phyloP scores from a whole-genome alignment of 2,329 filamentous ascomycete genomes.

The Penicillium brasilianum region DNA sequence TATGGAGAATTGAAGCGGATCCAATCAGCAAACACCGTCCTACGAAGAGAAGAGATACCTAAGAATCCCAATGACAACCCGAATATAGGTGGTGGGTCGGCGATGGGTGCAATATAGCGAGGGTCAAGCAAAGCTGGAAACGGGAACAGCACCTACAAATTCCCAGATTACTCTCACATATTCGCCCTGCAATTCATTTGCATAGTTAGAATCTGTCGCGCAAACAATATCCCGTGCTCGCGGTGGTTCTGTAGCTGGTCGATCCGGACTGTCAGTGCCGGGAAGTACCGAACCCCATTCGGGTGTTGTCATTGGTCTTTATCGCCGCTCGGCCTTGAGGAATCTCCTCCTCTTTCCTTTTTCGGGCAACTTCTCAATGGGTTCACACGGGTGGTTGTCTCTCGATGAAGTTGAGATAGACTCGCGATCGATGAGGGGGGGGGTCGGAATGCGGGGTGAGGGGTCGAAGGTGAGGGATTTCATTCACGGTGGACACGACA shows the following conservation, averaged over 20 bases:
- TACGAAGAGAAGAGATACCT: too few species aligned
- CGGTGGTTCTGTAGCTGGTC: neutral
- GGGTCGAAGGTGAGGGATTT: slow-evolving; percentile 10
- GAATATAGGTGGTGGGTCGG: too few species aligned
- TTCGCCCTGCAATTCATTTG: too few species aligned
- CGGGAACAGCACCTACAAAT: too few species aligned
- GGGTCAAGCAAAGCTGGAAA: too few species aligned
- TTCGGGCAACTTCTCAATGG: slow-evolving; percentile 1
- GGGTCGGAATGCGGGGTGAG: slow-evolving; percentile 16
- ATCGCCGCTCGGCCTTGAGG: slow-evolving; percentile 17
- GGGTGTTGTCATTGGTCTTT: slow-evolving; percentile 18
- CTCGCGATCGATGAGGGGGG: slow-evolving; percentile 3
- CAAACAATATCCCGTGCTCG: neutral
- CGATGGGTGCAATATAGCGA: too few species aligned
- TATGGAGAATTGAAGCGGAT: too few species aligned
- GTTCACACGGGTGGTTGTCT: neutral
- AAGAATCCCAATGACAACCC: too few species aligned
- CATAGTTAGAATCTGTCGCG: neutral
- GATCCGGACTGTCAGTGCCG: neutral
- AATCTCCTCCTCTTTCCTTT: slow-evolving; percentile 20
- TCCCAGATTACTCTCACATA: too few species aligned
- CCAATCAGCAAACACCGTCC: too few species aligned
- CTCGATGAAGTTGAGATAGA: slow-evolving; percentile 10
- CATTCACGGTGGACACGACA: slow-evolving; percentile 13
- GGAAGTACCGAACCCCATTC: neutral